Percentiles rank a stretch among this genome's conserved stretches.
These are phyloP conservation scores for Angophora floribunda DNA, from an alignment of 345 rosid genomes.

Conservation along the genomic window DNA sequence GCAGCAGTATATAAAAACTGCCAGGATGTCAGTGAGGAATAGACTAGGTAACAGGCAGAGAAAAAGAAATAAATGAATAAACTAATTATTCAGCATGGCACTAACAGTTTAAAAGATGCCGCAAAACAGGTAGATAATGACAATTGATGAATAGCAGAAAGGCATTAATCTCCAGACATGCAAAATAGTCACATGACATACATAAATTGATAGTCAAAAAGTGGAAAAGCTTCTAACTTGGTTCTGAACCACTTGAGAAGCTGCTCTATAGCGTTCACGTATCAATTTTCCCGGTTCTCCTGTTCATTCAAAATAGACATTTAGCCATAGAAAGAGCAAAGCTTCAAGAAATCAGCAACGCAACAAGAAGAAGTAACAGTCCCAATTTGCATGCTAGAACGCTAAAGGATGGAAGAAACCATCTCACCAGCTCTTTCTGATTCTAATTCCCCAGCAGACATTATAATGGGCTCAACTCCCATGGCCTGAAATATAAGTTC, in stretches of 20 bases:
- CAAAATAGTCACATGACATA: slow-evolving; percentile 17
- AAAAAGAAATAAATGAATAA: neutral
- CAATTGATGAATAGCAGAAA: neutral
- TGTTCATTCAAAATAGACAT: slow-evolving; percentile 3
- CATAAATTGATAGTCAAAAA: slow-evolving; percentile 30
- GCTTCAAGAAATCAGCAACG: neutral
- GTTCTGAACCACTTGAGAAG: slow-evolving; percentile 97
- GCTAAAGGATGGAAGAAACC: neutral
- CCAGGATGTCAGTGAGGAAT: neutral
- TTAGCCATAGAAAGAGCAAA: neutral
- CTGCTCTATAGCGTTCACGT: slow-evolving; percentile 91
- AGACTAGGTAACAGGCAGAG: neutral
- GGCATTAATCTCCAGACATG: slow-evolving; percentile 2
- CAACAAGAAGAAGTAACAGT: neutral
- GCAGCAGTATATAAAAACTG: neutral
- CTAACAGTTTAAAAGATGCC: neutral
- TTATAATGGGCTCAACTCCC: slow-evolving; percentile 90
- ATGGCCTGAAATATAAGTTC: slow-evolving; percentile 84
- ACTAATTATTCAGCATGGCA: neutral
- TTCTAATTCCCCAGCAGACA: slow-evolving; percentile 96
- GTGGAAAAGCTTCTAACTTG: slow-evolving; percentile 71
- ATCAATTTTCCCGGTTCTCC: slow-evolving; percentile 93
- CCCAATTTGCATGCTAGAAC: neutral
- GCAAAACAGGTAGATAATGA: neutral
- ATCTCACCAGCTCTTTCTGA: slow-evolving; percentile 88